These are phyloP conservation scores for Xylaria sp. DNA, from an alignment of 495 filamentous ascomycete genomes.

Conservation along the genomic window DNA sequence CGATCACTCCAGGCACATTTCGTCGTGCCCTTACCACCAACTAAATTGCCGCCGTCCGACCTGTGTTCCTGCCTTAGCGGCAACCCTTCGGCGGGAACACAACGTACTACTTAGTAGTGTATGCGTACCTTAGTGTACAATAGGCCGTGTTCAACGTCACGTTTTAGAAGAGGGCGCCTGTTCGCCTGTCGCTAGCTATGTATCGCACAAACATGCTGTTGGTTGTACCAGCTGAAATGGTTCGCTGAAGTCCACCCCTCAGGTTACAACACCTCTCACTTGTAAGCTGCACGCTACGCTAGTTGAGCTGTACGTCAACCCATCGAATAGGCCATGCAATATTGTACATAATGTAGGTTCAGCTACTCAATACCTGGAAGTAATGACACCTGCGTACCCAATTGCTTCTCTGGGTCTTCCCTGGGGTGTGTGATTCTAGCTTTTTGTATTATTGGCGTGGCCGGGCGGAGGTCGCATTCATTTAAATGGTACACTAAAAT, in stretches of 20 bases:
- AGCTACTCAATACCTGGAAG: constrained; percentile 4
- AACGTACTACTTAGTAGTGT: too few relatives aligned
- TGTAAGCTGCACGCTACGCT: constrained; percentile 6
- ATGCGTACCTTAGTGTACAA: too few relatives aligned
- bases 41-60: constrained; percentile 18
- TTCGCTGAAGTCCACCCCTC: constrained; percentile 4
- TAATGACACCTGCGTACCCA: not conserved
- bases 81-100: not conserved
- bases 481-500: not conserved
- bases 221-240: constrained; percentile 1
- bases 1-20: not conserved
- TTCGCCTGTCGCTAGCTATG: constrained; percentile 3
- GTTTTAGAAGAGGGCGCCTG: constrained; percentile 6
- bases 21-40: not conserved
- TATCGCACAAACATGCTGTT: constrained; percentile 3
- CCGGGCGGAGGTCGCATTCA: not conserved
- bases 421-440: not conserved
- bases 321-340: constrained; percentile 5
- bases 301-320: constrained; percentile 3
- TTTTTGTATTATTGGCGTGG: not conserved
- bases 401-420: not conserved
- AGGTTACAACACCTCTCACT: not conserved
- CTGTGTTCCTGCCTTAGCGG: constrained; percentile 17
- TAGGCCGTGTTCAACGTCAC: not conserved
- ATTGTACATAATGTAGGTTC: not conserved